Conservation (phyloP, 257 asterid genomes). For the Salvia hispanica region DNA sequence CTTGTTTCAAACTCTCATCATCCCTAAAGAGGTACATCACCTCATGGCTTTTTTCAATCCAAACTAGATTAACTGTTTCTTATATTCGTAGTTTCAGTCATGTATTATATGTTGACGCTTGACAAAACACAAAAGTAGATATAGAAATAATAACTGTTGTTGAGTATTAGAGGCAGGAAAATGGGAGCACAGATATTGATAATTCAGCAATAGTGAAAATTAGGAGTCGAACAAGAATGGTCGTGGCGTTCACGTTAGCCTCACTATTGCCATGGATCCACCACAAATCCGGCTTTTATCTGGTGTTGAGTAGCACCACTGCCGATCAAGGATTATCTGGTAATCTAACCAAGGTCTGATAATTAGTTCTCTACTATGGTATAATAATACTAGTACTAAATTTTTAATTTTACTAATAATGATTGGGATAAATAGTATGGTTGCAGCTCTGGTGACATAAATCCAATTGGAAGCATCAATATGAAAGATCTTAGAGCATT, state of each 20-base stretch:
- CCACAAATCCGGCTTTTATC: constrained; percentile 63
- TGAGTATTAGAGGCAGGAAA: constrained; percentile 37
- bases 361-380: not conserved
- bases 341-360: constrained; percentile 58
- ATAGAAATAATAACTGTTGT: too few species aligned
- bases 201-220: constrained; percentile 56
- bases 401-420: too few species aligned
- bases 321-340: constrained; percentile 86
- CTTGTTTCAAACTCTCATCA: constrained; percentile 68
- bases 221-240: constrained; percentile 70
- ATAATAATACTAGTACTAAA: too few species aligned
- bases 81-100: too few species aligned
- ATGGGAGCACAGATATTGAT: constrained; percentile 61
- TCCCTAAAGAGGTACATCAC: constrained; percentile 55
- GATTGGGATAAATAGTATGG: constrained; percentile 48
- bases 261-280: constrained; percentile 79
- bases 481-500: constrained; percentile 67
- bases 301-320: constrained; percentile 76
- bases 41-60: too few species aligned
- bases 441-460: constrained; percentile 81
- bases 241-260: constrained; percentile 66
- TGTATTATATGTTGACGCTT: too few species aligned
- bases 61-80: too few species aligned
- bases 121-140: too few species aligned
- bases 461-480: constrained; percentile 77